A percentile compares a stretch with the other conserved stretches of the same genome.
Conservation (phyloP, 805 yeast genomes). For the Wickerhamomyces hampshirensis region DNA sequence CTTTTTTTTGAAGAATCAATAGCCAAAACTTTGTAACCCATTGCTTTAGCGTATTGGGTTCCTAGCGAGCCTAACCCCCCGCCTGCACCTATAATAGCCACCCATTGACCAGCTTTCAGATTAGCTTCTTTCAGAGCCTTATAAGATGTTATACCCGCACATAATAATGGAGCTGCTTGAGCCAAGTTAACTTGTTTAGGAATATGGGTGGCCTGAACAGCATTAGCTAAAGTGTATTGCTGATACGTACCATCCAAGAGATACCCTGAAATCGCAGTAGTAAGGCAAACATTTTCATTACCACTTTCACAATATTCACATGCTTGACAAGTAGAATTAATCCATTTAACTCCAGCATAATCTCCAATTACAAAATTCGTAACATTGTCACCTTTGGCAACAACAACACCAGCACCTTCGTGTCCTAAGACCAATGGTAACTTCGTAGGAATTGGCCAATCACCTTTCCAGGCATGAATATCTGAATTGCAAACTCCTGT, state of each 20-base stretch:
- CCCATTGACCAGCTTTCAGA: constrained; percentile 60
- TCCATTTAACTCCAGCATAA: constrained; percentile 57
- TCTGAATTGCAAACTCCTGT: too few relatives aligned
- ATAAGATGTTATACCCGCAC: too few relatives aligned
- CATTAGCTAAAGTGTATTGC: constrained; percentile 57
- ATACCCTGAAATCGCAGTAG: constrained; percentile 75
- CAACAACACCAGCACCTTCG: constrained; percentile 68
- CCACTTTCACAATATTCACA: constrained; percentile 57
- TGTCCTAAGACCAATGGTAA: constrained; percentile 64
- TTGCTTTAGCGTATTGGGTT: constrained; percentile 65
- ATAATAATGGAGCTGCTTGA: too few relatives aligned
- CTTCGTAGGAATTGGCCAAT: constrained; percentile 48
- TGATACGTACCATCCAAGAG: too few relatives aligned
- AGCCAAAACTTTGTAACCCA: constrained; percentile 65
- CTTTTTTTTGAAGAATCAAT: constrained; percentile 64
- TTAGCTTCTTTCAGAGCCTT: too few relatives aligned
- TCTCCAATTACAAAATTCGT: too few relatives aligned
- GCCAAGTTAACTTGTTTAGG: constrained; percentile 49
- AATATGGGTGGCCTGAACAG: constrained; percentile 53
- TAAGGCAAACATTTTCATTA: constrained; percentile 56
- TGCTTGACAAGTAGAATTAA: constrained; percentile 49
- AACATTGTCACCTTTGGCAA: too few relatives aligned
- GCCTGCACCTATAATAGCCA: constrained; percentile 68
- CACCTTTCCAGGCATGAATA: too few relatives aligned
- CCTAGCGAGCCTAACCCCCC: constrained; percentile 76